A percentile compares a stretch with the other conserved stretches of the same genome.
Conservation (phyloP, 768 basidiomycete species). For the Cyclocybe aegerita region DNA sequence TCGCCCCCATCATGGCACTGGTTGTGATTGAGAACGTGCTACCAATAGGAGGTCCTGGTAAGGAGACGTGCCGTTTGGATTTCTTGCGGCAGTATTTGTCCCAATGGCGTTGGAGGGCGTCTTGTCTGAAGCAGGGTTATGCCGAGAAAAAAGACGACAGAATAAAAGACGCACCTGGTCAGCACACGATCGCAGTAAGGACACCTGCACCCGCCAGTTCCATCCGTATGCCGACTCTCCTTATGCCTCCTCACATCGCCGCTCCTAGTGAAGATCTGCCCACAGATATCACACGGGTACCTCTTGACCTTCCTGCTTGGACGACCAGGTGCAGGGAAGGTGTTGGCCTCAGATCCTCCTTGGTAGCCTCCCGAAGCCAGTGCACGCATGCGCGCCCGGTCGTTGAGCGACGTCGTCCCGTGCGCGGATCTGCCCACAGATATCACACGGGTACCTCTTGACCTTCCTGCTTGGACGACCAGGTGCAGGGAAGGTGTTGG, state of each 20-base stretch:
- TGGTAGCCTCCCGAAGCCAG: background rate
- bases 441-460: constrained; percentile 20
- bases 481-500: constrained; percentile 16
- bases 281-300: constrained; percentile 22
- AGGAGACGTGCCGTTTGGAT: constrained; percentile 8
- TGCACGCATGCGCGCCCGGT: background rate
- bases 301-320: constrained; percentile 19
- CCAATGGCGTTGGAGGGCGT: constrained; percentile 22
- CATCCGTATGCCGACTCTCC: constrained; percentile 19
- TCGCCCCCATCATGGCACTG: too few relatives aligned
- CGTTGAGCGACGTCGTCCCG: constrained; percentile 12
- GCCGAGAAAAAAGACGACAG: background rate
- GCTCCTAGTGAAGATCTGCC: constrained; percentile 21
- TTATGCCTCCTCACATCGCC: constrained; percentile 24
- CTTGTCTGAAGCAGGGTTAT: constrained; percentile 15
- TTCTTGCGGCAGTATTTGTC: constrained; percentile 22
- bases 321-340: constrained; percentile 14
- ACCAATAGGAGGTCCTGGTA: too few relatives aligned
- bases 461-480: constrained; percentile 17
- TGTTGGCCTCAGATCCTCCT: constrained; percentile 10
- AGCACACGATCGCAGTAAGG: constrained; percentile 19
- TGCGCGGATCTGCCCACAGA: constrained; percentile 21
- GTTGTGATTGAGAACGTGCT: too few relatives aligned
- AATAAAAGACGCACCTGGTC: constrained; percentile 13
- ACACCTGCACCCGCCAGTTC: constrained; percentile 13